Evolutionary conservation across 2,329 filamentous ascomycete genomes (phyloP), one percentile per base, ranked within the genome.

Genomic region (Penicillium paneum): DNA sequence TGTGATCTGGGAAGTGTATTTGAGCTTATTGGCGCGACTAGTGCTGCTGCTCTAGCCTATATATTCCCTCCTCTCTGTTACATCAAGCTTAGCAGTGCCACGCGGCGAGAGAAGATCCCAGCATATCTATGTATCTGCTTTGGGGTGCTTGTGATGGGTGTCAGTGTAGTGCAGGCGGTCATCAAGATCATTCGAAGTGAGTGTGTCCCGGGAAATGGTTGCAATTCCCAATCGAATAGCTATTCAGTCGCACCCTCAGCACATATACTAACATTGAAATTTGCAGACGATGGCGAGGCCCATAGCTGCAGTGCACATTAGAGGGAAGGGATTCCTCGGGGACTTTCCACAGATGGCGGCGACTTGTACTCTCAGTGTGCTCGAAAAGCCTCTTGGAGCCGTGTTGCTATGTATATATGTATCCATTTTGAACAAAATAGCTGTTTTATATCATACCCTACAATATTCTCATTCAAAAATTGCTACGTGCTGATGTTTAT

Each of bases 1-100:
- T 97, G 94, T 75, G 94, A 99, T 71, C 80, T 99, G 3, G 94
- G 94, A 49, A 84, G 90, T 41, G 93, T 99, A 1, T 97, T 99
- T 68, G 94, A 99, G 77, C 80, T 99, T 17, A 94, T 99, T 54
- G 94, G 94, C 58, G 91, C 94, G 7, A 99, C 94, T 34, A 95
- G 90, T 70, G 94, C 94, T 3, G 94, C 92, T 64, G 91, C 91
- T 7, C 81, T 99, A 72, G 94, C 94, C 0, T 99, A 97, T 71
- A 96, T 99, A 45, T 77, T 99, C 56, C 94, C 94, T 58, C 94
- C 94, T 26, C 77, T 97, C 52, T 99, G 94, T 75, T 99, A 94
- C 73, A 89, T 99, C 68, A 96, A 95, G 76, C 79, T 99, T 56
- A 93, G 90, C 63, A 91, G 86, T 54, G 78, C 86, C 63, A 87